phyloP scores from a whole-genome alignment of 176 grass and related monocot genomes.

The Tuctoria greenei region DNA sequence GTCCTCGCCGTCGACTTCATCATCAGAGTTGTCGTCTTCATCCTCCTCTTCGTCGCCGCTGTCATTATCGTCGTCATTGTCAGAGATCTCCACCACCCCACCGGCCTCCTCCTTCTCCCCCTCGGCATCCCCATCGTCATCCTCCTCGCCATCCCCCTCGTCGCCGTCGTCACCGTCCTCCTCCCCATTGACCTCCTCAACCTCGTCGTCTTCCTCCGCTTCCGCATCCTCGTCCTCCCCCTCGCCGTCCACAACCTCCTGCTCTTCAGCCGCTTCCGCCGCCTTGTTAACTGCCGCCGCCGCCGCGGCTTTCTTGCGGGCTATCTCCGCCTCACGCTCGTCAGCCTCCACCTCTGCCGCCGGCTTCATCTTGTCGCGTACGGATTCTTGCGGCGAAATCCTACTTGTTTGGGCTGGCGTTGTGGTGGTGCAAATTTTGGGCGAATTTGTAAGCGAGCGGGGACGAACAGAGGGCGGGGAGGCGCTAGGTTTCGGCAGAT shows the following conservation, averaged over 20 bases:
- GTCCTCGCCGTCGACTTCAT: slow-evolving; percentile 28
- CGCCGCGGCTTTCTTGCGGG: slow-evolving; percentile 35
- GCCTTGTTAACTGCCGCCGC: slow-evolving; percentile 29
- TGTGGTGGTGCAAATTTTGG: slow-evolving; percentile 34
- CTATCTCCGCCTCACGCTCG: slow-evolving; percentile 39
- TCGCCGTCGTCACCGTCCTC: not conserved
- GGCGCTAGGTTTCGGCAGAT: slow-evolving; percentile 37
- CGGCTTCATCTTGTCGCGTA: slow-evolving; percentile 42
- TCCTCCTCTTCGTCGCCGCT: not conserved
- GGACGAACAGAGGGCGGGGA: slow-evolving; percentile 36
- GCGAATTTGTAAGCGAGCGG: slow-evolving; percentile 55
- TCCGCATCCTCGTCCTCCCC: slow-evolving; percentile 13
- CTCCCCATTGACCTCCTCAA: slow-evolving; percentile 8
- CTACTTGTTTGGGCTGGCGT: not conserved
- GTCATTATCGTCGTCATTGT: slow-evolving; percentile 28
- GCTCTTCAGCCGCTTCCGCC: not conserved
- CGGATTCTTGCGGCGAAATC: slow-evolving; percentile 10
- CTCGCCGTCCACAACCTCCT: slow-evolving; percentile 20
- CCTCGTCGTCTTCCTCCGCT: slow-evolving; percentile 22
- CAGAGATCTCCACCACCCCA: slow-evolving; percentile 42
- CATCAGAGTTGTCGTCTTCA: slow-evolving; percentile 16
- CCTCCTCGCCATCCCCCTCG: not conserved
- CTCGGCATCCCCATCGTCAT: slow-evolving; percentile 17
- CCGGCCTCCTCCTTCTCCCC: not conserved
- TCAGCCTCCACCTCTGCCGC: slow-evolving; percentile 36